Percentiles rank a stretch among this genome's conserved stretches.
phyloP scores from a whole-genome alignment of 768 basidiomycete species.

The Pholiota conissans region DNA sequence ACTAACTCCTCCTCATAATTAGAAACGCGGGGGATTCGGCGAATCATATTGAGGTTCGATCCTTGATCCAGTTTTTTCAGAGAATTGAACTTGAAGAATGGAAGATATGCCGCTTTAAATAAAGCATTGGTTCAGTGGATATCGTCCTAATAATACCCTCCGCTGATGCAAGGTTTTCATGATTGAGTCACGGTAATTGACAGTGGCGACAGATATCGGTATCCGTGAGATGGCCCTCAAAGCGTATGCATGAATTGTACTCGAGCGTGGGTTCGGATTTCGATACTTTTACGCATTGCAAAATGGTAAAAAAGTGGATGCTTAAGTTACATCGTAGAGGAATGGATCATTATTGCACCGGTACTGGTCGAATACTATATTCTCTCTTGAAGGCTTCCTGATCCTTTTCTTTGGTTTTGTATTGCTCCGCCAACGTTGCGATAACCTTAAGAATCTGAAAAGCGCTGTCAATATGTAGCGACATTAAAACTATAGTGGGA shows the following conservation, averaged over 20 bases:
- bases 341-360: slow-evolving; percentile 34
- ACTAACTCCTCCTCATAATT: neutral
- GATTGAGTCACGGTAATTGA: neutral
- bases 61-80: neutral
- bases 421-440: slow-evolving; percentile 76
- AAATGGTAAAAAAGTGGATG: neutral
- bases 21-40: neutral
- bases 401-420: slow-evolving; percentile 85
- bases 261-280: neutral
- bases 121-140: neutral
- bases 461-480: slow-evolving; percentile 13
- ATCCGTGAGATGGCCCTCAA: neutral
- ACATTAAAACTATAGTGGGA: slow-evolving; percentile 10
- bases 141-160: neutral
- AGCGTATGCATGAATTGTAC: neutral
- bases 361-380: slow-evolving; percentile 70
- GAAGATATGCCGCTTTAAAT: neutral
- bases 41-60: neutral
- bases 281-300: neutral
- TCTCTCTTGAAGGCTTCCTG: slow-evolving; percentile 79
- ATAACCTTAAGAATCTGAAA: slow-evolving; percentile 82
- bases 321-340: neutral
- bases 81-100: neutral
- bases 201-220: neutral
- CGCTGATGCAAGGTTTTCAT: neutral